Evolutionary conservation across 2,329 filamentous ascomycete species (phyloP).

Genomic region (Dactylellina drechsleri): DNA sequence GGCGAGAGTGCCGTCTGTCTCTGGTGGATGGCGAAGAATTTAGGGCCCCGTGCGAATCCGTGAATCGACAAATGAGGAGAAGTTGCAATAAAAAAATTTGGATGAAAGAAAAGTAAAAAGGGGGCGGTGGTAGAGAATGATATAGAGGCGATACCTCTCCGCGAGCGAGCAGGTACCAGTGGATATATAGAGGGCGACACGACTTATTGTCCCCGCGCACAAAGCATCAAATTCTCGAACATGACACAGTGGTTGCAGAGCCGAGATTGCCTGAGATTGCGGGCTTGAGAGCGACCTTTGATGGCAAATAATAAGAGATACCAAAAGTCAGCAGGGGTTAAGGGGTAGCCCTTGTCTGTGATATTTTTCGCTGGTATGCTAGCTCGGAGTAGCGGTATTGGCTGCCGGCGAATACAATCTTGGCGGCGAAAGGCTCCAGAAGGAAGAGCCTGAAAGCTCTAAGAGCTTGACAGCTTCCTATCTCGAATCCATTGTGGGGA

Average conservation of each 20-base stretch:
- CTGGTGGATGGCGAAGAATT: too few species aligned
- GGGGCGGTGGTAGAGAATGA: neutral
- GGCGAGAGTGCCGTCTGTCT: neutral
- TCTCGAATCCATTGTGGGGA: slow-evolving; percentile 14
- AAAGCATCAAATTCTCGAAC: slow-evolving; percentile 21
- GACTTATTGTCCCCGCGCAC: slow-evolving; percentile 16
- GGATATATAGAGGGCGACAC: slow-evolving; percentile 37
- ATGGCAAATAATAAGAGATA: slow-evolving; percentile 41
- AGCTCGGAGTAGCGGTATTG: slow-evolving; percentile 47
- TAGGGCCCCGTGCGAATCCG: neutral
- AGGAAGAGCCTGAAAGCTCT: neutral
- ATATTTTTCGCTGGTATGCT: slow-evolving; percentile 17
- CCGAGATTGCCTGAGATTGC: slow-evolving; percentile 15
- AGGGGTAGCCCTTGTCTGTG: slow-evolving; percentile 31
- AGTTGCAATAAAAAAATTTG: neutral
- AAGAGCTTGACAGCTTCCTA: slow-evolving; percentile 25
- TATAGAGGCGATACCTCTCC: neutral
- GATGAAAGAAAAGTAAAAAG: slow-evolving; percentile 12
- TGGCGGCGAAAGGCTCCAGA: slow-evolving; percentile 18
- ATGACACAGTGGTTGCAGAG: slow-evolving; percentile 50
- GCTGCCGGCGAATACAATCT: slow-evolving; percentile 43
- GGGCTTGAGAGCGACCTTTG: slow-evolving; percentile 15
- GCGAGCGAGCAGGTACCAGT: slow-evolving; percentile 4
- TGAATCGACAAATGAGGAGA: neutral
- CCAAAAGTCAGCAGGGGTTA: slow-evolving; percentile 31